These are phyloP conservation scores for Colletotrichum cuscutae DNA, from an alignment of 2,329 filamentous ascomycete genomes.

Conservation along the genomic window DNA sequence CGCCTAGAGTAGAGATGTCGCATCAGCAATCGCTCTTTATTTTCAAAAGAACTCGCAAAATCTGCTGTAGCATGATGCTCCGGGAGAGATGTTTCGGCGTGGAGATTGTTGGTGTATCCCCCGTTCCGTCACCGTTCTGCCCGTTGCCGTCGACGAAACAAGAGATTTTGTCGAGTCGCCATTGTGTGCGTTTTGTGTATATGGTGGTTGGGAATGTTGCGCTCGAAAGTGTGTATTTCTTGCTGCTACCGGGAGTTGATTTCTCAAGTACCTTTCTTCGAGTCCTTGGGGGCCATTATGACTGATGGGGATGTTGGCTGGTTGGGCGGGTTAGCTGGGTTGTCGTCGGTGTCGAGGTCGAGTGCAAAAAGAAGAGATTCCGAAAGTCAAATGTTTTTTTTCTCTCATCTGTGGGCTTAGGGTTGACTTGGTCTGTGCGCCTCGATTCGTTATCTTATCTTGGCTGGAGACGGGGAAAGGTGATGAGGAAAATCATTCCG, in stretches of 20 bases:
- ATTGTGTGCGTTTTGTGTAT: conserved; percentile 4
- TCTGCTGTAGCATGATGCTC: conserved; percentile 77
- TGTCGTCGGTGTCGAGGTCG: conserved; percentile 25
- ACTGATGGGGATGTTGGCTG: conserved; percentile 39
- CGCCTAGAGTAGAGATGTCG: conserved; percentile 63
- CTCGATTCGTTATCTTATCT: not conserved
- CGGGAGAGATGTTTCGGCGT: not conserved
- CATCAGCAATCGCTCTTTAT: conserved; percentile 78
- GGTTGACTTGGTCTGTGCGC: conserved; percentile 12
- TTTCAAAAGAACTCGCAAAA: conserved; percentile 74
- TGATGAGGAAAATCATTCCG: not conserved
- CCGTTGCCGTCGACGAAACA: conserved; percentile 26
- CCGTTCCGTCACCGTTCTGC: conserved; percentile 1
- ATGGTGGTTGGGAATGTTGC: conserved; percentile 32
- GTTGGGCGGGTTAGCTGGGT: conserved; percentile 36
- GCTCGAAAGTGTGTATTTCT: not conserved
- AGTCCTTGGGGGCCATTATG: conserved; percentile 52
- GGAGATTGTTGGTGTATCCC: conserved; percentile 1
- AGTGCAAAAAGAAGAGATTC: not conserved
- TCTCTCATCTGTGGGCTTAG: conserved; percentile 31
- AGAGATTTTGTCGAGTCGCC: conserved; percentile 29
- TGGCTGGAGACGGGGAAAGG: not conserved
- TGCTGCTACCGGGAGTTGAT: not conserved
- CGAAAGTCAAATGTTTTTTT: conserved; percentile 4
- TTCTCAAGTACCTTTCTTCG: conserved; percentile 51